These are phyloP conservation scores for Lophium mytilinum DNA, from an alignment of 495 filamentous ascomycete species.

Conservation along the genomic window DNA sequence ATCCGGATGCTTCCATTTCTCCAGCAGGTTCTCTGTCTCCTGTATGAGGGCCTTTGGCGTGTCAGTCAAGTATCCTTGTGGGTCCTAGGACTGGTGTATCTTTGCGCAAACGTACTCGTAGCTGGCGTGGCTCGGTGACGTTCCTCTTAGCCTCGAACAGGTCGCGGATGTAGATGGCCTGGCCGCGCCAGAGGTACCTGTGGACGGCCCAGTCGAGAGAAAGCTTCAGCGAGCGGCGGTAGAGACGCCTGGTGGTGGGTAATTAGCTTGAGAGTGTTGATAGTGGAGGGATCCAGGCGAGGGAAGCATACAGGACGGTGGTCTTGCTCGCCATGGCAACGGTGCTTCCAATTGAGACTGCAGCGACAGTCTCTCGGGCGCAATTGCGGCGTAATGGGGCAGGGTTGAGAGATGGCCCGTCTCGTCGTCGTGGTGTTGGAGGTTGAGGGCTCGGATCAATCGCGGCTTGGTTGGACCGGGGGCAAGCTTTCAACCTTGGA, in stretches of 20 bases:
- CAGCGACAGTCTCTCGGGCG: conserved; percentile 4
- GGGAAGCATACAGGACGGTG: not conserved
- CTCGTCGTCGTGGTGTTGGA: too few species aligned
- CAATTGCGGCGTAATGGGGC: too few species aligned
- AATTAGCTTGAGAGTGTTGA: conserved; percentile 7
- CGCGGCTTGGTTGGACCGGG: too few species aligned
- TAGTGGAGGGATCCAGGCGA: not conserved
- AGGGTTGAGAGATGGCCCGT: too few species aligned
- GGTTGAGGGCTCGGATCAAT: too few species aligned
- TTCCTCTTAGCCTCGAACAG: conserved; percentile 91
- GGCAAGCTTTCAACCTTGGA: too few species aligned
- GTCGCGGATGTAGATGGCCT: conserved; percentile 90
- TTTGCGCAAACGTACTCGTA: conserved; percentile 53
- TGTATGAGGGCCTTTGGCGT: conserved; percentile 59
- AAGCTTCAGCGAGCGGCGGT: conserved; percentile 86
- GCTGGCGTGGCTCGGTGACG: conserved; percentile 76
- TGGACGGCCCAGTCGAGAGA: conserved; percentile 92
- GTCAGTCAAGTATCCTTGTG: conserved; percentile 2
- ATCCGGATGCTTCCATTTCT: conserved; percentile 96
- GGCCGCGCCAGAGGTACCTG: conserved; percentile 82
- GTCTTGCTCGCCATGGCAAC: conserved; percentile 6
- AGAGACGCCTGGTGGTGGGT: conserved; percentile 64
- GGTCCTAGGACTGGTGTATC: too few species aligned
- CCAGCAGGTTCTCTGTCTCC: conserved; percentile 78
- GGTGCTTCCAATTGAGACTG: not conserved